phyloP scores from a whole-genome alignment of 805 yeast genomes.

The Metschnikowia picachoensis region DNA sequence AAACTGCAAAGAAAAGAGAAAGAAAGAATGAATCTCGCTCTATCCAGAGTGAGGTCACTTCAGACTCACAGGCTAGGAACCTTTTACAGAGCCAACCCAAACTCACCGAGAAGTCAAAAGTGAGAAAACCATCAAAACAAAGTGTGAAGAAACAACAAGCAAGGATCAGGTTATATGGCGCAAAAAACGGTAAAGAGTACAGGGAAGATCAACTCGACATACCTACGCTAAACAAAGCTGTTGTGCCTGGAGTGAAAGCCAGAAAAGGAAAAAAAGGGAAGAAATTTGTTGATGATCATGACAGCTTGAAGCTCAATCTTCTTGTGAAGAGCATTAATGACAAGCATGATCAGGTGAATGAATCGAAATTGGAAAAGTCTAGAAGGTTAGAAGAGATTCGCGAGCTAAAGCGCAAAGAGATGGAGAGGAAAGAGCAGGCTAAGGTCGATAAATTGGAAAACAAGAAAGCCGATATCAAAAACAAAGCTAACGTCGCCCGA shows the following conservation, averaged over 20 bases:
- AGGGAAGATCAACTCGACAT: constrained; percentile 76
- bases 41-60: constrained; percentile 61
- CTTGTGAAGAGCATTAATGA: constrained; percentile 80
- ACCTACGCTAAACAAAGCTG: constrained; percentile 77
- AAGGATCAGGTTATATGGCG: constrained; percentile 63
- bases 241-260: constrained; percentile 76
- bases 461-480: constrained; percentile 73
- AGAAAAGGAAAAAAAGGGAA: constrained; percentile 86
- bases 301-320: constrained; percentile 57
- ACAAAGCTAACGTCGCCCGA: constrained; percentile 69
- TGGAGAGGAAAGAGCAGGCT: constrained; percentile 75
- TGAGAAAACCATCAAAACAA: constrained; percentile 45
- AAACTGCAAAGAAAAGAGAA: constrained; percentile 53
- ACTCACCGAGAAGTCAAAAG: constrained; percentile 54
- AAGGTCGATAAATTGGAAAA: constrained; percentile 67
- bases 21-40: constrained; percentile 52
- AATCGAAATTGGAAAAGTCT: constrained; percentile 86
- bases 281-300: constrained; percentile 69
- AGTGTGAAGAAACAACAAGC: constrained; percentile 65
- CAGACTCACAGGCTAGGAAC: constrained; percentile 68
- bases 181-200: constrained; percentile 52
- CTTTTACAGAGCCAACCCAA: constrained; percentile 56
- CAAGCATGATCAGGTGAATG: constrained; percentile 70
- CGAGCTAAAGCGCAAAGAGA: constrained; percentile 79
- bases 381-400: constrained; percentile 86